phyloP scores from a whole-genome alignment of 345 rosid genomes.

The Trapa incisa region DNA sequence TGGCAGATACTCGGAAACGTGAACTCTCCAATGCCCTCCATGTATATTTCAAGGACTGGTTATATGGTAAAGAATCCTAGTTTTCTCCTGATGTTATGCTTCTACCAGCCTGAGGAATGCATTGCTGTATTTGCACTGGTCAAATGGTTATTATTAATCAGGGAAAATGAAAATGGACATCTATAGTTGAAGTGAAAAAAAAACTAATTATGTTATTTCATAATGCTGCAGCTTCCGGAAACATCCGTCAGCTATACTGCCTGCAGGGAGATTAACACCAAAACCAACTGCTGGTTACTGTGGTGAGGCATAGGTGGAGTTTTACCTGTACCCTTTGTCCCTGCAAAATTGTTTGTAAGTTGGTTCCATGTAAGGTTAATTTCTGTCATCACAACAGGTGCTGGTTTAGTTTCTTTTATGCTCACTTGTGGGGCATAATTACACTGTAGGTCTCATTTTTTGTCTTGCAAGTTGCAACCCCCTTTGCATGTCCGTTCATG shows the following conservation, averaged over 20 bases:
- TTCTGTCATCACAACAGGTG: background rate
- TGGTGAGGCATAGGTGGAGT: conserved; percentile 14
- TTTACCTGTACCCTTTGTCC: conserved; percentile 12
- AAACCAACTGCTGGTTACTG: conserved; percentile 1
- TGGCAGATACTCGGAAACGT: conserved; percentile 79
- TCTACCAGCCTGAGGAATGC: background rate
- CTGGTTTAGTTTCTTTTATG: background rate
- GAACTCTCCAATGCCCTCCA: conserved; percentile 86
- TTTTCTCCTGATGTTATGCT: background rate
- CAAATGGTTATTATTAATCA: background rate
- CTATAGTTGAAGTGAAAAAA: background rate
- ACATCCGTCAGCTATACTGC: conserved; percentile 96
- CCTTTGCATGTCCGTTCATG: background rate
- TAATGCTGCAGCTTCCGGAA: conserved; percentile 64
- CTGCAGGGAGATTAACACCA: conserved; percentile 64
- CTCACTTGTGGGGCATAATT: background rate
- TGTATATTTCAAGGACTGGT: conserved; percentile 91
- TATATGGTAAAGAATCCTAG: conserved; percentile 47
- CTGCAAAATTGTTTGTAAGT: background rate
- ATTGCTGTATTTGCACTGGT: no score
- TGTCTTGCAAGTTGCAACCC: background rate
- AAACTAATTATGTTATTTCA: background rate
- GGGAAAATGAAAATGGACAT: no score
- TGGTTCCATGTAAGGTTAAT: background rate
- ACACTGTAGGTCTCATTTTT: background rate